Evolutionary conservation across 2,329 filamentous ascomycete genomes (phyloP).

Genomic region (Paracamarosporium sp.): DNA sequence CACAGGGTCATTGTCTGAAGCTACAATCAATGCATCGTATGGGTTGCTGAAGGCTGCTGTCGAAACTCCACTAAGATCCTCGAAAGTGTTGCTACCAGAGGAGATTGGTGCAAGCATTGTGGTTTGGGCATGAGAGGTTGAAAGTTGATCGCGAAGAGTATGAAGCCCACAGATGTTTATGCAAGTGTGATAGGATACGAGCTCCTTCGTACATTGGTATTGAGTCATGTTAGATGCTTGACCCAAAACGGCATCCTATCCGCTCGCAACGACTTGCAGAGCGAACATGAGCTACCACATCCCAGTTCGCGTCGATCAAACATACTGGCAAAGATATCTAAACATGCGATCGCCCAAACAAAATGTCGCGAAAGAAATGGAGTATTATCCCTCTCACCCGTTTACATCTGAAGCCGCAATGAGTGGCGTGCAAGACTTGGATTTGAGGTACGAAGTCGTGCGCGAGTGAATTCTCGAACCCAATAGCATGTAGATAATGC

Average conservation of each 20-base stretch:
- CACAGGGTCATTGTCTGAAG: slow-evolving; percentile 72
- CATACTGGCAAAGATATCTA: too few species aligned
- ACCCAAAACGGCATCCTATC: neutral
- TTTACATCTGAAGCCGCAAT: too few species aligned
- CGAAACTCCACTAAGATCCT: slow-evolving; percentile 50
- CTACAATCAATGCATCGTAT: slow-evolving; percentile 74
- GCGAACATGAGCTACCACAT: neutral
- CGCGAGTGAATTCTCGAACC: too few species aligned
- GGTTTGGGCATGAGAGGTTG: neutral
- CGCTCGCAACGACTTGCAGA: neutral
- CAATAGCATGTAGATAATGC: too few species aligned
- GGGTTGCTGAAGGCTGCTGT: slow-evolving; percentile 67
- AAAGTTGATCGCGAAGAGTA: too few species aligned
- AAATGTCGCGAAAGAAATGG: too few species aligned
- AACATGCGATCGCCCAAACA: too few species aligned
- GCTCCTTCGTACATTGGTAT: neutral
- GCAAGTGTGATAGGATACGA: neutral
- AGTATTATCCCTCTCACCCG: too few species aligned
- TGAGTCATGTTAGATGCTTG: neutral
- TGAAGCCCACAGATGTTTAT: neutral
- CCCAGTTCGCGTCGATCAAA: neutral
- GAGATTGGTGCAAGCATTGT: slow-evolving; percentile 23
- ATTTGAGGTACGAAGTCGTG: too few species aligned
- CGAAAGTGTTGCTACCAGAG: slow-evolving; percentile 31
- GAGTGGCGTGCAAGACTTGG: too few species aligned